Conservation (phyloP, 164 flowering plant species). For the Macadamia tetraphylla region DNA sequence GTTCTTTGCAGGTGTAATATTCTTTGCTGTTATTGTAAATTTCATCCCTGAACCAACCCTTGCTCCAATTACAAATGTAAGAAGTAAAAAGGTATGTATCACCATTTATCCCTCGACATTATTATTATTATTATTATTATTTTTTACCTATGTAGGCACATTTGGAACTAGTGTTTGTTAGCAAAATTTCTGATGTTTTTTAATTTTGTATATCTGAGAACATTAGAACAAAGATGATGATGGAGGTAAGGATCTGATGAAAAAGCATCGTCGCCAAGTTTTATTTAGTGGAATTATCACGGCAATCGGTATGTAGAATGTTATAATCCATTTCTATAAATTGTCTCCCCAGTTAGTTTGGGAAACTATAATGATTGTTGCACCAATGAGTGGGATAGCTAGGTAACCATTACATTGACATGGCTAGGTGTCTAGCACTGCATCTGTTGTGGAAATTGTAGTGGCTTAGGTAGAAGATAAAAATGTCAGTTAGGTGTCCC, state of each 20-base stretch:
- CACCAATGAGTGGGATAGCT: not conserved
- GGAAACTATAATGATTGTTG: not conserved
- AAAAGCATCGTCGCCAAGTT: conserved; percentile 90
- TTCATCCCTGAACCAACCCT: conserved; percentile 90
- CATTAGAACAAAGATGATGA: conserved; percentile 56
- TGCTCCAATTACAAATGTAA: conserved; percentile 43
- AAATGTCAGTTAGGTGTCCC: no score
- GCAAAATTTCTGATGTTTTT: not conserved
- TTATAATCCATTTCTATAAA: conserved; percentile 1
- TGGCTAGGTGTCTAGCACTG: not conserved
- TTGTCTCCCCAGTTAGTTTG: not conserved
- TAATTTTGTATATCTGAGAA: conserved; percentile 11
- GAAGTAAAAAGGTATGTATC: conserved; percentile 51
- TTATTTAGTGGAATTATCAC: conserved; percentile 89
- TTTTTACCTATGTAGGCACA: not conserved
- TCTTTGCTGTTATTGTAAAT: conserved; percentile 66
- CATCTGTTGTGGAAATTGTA: no score
- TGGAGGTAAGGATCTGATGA: conserved; percentile 68
- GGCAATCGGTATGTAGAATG: conserved; percentile 56
- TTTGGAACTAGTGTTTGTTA: not conserved
- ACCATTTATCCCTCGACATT: not conserved
- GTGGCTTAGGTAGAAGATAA: no score
- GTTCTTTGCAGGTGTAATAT: conserved; percentile 91
- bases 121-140: not conserved
- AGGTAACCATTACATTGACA: not conserved